These are phyloP conservation scores for Colletotrichum sp. DNA, from an alignment of 2,329 filamentous ascomycete species.

Conservation along the genomic window DNA sequence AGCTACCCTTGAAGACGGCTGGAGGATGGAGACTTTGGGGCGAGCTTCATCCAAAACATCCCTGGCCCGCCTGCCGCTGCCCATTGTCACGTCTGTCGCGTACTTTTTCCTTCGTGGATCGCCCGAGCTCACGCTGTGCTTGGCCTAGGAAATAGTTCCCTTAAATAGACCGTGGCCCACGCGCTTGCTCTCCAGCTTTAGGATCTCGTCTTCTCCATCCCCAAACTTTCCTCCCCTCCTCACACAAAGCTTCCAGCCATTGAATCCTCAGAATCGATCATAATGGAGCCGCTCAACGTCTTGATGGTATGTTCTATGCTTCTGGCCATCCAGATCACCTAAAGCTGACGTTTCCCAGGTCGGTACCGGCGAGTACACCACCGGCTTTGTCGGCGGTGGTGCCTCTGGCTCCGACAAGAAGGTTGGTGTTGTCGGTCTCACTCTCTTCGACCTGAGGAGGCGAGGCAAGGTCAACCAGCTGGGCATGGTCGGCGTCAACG, in stretches of 20 bases:
- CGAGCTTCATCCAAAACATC: constrained; percentile 14
- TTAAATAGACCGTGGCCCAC: constrained; percentile 10
- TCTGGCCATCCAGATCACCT: neutral
- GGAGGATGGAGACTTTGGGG: neutral
- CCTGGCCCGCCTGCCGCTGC: neutral
- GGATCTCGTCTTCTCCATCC: neutral
- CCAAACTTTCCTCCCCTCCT: neutral
- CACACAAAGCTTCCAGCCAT: neutral
- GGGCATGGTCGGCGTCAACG: constrained; percentile 89
- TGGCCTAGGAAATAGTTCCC: neutral
- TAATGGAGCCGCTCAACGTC: constrained; percentile 67
- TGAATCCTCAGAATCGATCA: constrained; percentile 20
- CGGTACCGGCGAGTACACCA: constrained; percentile 96
- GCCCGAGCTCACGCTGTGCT: neutral
- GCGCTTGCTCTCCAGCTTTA: neutral
- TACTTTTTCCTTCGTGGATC: neutral
- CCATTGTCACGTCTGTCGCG: neutral
- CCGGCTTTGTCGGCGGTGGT: constrained; percentile 85
- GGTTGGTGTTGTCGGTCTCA: constrained; percentile 89
- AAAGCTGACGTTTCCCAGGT: constrained; percentile 53
- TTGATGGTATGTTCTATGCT: constrained; percentile 63
- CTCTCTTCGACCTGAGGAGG: constrained; percentile 85
- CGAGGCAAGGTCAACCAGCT: constrained; percentile 87
- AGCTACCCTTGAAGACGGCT: neutral
- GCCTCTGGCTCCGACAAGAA: constrained; percentile 93